A percentile compares a stretch with the other conserved stretches of the same genome.
phyloP scores from a whole-genome alignment of 225 moss, liverwort and hornwort genomes.

The Bryoerythrophyllum caledonicum region DNA sequence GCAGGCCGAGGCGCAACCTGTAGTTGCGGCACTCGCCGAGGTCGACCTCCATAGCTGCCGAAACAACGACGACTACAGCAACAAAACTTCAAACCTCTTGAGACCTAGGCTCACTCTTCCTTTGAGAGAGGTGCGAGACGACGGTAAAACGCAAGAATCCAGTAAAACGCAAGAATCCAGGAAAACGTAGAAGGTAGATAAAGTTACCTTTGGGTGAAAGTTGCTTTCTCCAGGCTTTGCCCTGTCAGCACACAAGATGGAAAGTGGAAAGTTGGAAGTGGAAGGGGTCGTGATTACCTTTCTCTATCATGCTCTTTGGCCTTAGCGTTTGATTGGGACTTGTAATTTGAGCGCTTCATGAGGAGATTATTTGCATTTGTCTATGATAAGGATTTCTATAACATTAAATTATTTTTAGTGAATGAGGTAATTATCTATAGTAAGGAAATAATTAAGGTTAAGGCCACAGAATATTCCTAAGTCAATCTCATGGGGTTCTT shows the following conservation, averaged over 20 bases:
- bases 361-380: not conserved
- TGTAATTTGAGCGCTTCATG: not conserved
- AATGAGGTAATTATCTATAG: too few relatives aligned
- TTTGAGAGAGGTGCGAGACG: not conserved
- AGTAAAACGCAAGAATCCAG: not conserved
- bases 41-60: slow-evolving; percentile 41
- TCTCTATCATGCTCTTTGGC: not conserved
- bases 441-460: too few relatives aligned
- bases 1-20: slow-evolving; percentile 68
- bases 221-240: not conserved
- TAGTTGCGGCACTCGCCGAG: slow-evolving; percentile 41
- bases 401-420: too few relatives aligned
- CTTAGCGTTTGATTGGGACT: not conserved
- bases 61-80: slow-evolving; percentile 17
- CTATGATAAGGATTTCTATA: too few relatives aligned
- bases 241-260: not conserved
- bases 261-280: not conserved
- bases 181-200: not conserved
- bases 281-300: not conserved
- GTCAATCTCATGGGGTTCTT: too few relatives aligned
- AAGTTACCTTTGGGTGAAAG: not conserved
- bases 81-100: not conserved
- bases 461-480: too few relatives aligned
- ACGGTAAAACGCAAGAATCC: not conserved
- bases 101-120: slow-evolving; percentile 9